Conservation (phyloP, 441 rosid species). For the Populus hybrid region DNA sequence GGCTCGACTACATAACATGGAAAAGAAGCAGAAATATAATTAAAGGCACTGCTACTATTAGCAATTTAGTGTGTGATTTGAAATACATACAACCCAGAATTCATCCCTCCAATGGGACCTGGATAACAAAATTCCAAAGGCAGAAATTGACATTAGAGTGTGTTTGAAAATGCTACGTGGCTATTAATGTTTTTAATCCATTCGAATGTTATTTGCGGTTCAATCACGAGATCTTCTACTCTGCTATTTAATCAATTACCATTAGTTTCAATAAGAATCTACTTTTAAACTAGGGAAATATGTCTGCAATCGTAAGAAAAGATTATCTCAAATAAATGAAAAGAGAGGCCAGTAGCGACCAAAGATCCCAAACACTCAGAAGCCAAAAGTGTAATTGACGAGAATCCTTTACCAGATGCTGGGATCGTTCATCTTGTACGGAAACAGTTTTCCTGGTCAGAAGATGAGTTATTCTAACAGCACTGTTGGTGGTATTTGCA, state of each 20-base stretch:
- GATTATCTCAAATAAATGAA: too few species aligned
- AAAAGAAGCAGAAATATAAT: background rate
- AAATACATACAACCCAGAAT: background rate
- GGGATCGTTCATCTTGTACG: conserved; percentile 95
- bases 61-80: background rate
- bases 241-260: too few species aligned
- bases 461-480: conserved; percentile 80
- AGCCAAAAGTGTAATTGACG: background rate
- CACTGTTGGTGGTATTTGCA: conserved; percentile 95
- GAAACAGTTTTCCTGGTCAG: conserved; percentile 74
- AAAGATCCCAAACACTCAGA: background rate
- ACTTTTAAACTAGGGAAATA: background rate
- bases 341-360: background rate
- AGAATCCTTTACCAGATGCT: conserved; percentile 69
- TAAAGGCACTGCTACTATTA: background rate
- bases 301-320: too few species aligned
- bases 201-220: too few species aligned
- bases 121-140: background rate
- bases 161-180: too few species aligned
- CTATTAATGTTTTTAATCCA: too few species aligned
- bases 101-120: background rate
- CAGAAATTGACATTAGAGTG: background rate
- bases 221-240: too few species aligned
- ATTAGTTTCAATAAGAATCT: background rate
- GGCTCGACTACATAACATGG: too few species aligned